Base-by-base conservation (phyloP, 805 yeast genomes). In the Naumovozyma baii region DNA sequence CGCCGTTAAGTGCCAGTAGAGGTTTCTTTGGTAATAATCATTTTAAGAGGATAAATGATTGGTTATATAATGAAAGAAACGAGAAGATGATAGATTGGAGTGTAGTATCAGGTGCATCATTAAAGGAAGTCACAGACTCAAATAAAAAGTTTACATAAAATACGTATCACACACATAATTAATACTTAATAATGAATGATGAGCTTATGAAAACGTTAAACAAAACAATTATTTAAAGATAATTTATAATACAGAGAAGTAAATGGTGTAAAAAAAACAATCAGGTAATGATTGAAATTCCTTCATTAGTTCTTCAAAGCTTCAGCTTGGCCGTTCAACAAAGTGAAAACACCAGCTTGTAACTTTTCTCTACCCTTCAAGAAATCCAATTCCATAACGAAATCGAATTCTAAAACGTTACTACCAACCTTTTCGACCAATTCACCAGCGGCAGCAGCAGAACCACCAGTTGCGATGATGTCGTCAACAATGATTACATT, bases 401-500 rank as follows among this genome's bases (percentile, higher is more conserved):
- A 92, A 48, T 81, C 68, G 62, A 78, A 92, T 65, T 87, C 95
- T 38, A 80, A 60, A 39, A 88, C 73, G 43, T 80, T 73, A 45
- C 80, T 95, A 41, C 79, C 78, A 45, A 79, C 70, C 61, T 73
- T 66, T 49, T 59, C 57, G 38, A 86, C 82, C 48, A 92, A 73
- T 56, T 85, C 81, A 43, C 95, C 96, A 32, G 97, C 97, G 43
- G 94, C 96, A 40, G 68, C 66, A 18, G 98, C 98, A 51, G 94
- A 82, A 31, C 99, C 99, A 46, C 97, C 97, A 30, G 98, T 92
- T 37, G 98, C 98, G 60, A 92, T 82, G 54, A 92, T 87, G 58
- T 92, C 99, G 64, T 92, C 99, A 30, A 92, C 94, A 48, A 92
- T 73, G 30, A 90, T 68, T 20, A 92, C 92, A 42, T 73, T 83